These are phyloP conservation scores for Phialemoniopsis sp. DNA, from an alignment of 2,329 filamentous ascomycete genomes.

Conservation along the genomic window DNA sequence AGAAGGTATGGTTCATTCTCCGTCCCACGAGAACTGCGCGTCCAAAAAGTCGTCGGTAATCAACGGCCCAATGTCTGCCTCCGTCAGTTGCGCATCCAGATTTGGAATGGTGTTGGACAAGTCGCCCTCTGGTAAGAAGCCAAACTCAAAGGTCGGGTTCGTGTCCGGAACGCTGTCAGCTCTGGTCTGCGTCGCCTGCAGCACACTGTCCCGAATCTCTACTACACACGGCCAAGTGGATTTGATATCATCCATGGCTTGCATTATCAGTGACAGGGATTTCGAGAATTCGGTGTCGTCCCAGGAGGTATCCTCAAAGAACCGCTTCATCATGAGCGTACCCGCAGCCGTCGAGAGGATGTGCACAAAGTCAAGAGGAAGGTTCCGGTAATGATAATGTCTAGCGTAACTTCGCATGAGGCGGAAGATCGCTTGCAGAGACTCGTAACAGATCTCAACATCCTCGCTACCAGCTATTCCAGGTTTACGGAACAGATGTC, in stretches of 20 bases:
- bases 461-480: slow-evolving; percentile 35
- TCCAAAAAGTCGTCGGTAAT: no score
- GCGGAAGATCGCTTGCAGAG: slow-evolving; percentile 37
- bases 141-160: no score
- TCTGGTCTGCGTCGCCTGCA: no score
- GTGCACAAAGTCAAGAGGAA: slow-evolving; percentile 44
- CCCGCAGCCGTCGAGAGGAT: slow-evolving; percentile 42
- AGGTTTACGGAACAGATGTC: slow-evolving; percentile 33
- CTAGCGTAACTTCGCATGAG: slow-evolving; percentile 38
- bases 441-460: slow-evolving; percentile 45
- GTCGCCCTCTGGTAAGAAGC: no score
- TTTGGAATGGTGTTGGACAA: no score
- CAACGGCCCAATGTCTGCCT: no score
- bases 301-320: slow-evolving; percentile 32
- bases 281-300: slow-evolving; percentile 40
- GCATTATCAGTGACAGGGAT: no score
- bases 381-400: slow-evolving; percentile 35
- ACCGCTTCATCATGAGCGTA: slow-evolving; percentile 40
- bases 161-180: no score
- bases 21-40: no score
- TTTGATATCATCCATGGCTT: slow-evolving; percentile 48
- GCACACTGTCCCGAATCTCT: slow-evolving; percentile 30
- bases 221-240: slow-evolving; percentile 43
- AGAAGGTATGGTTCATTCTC: no score
- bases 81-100: no score